Evolutionary conservation across 768 basidiomycete species (phyloP).

Genomic region (Cystobasidium onofrii): DNA sequence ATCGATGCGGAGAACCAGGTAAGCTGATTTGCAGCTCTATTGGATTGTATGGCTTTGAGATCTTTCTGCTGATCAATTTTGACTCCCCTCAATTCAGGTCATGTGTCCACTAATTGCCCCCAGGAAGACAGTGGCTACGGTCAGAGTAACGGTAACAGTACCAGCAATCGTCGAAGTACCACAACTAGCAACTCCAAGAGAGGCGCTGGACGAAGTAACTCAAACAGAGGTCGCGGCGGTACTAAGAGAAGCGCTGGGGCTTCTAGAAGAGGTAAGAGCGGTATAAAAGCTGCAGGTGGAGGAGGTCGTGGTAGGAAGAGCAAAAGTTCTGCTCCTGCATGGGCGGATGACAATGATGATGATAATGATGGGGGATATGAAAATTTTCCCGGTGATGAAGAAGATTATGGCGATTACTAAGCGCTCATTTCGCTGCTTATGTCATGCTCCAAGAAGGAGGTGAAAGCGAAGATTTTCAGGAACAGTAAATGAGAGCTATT

Average conservation of each 20-base stretch:
- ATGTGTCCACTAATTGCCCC: not conserved
- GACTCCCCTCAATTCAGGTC: too few relatives aligned
- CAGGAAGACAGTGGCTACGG: not conserved
- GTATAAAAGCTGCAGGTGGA: not conserved
- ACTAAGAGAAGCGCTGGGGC: not conserved
- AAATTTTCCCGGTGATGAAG: not conserved
- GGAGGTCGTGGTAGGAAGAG: not conserved
- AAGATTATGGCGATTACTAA: slow-evolving; percentile 4
- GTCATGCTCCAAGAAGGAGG: too few relatives aligned
- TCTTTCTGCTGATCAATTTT: too few relatives aligned
- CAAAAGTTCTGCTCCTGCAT: not conserved
- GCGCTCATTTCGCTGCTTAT: too few relatives aligned
- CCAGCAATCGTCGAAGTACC: not conserved
- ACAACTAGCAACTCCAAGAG: not conserved
- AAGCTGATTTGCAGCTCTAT: not conserved
- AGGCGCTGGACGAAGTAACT: not conserved
- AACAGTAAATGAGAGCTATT: too few relatives aligned
- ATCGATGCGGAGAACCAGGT: slow-evolving; percentile 30
- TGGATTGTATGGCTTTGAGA: too few relatives aligned
- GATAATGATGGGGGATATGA: slow-evolving; percentile 3
- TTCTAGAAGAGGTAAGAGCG: slow-evolving; percentile 1
- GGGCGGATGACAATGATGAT: not conserved
- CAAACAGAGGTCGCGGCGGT: not conserved
- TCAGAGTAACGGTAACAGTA: not conserved
- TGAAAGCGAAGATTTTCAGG: too few relatives aligned